These are phyloP conservation scores for Aspergillus indologenus DNA, from an alignment of 495 filamentous ascomycete genomes.

Conservation along the genomic window DNA sequence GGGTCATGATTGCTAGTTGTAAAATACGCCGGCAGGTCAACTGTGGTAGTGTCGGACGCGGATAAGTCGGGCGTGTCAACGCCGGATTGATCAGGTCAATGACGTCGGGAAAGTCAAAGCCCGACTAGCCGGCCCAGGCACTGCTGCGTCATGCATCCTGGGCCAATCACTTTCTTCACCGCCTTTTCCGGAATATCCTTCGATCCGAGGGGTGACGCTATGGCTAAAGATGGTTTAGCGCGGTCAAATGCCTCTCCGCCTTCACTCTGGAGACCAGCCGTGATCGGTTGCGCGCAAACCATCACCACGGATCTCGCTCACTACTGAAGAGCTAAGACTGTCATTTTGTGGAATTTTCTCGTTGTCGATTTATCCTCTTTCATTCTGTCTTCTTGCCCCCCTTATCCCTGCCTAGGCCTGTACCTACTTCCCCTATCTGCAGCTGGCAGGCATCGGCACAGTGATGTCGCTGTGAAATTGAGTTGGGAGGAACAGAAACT, in stretches of 20 bases:
- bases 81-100: slow-evolving; percentile 16
- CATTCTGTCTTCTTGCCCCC: not conserved
- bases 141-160: slow-evolving; percentile 6
- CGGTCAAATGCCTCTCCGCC: slow-evolving; percentile 39
- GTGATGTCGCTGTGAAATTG: slow-evolving; percentile 32
- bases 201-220: slow-evolving; percentile 15
- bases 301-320: slow-evolving; percentile 20
- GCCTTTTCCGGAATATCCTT: slow-evolving; percentile 19
- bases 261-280: slow-evolving; percentile 36
- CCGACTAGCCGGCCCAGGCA: not conserved
- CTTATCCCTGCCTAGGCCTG: not conserved
- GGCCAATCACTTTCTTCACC: slow-evolving; percentile 9
- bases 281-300: slow-evolving; percentile 49
- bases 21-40: no score
- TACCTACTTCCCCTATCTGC: slow-evolving; percentile 10
- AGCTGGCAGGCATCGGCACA: slow-evolving; percentile 15
- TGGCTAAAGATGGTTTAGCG: slow-evolving; percentile 29
- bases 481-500: slow-evolving; percentile 22
- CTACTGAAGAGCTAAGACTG: slow-evolving; percentile 16
- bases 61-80: not conserved
- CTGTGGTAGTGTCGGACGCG: not conserved
- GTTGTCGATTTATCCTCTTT: not conserved
- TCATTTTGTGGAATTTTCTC: slow-evolving; percentile 13
- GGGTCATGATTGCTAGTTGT: no score
- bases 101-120: slow-evolving; percentile 18